Evolutionary conservation across 768 basidiomycete genomes (phyloP).

Genomic region (Pleurotus tuber-regium): DNA sequence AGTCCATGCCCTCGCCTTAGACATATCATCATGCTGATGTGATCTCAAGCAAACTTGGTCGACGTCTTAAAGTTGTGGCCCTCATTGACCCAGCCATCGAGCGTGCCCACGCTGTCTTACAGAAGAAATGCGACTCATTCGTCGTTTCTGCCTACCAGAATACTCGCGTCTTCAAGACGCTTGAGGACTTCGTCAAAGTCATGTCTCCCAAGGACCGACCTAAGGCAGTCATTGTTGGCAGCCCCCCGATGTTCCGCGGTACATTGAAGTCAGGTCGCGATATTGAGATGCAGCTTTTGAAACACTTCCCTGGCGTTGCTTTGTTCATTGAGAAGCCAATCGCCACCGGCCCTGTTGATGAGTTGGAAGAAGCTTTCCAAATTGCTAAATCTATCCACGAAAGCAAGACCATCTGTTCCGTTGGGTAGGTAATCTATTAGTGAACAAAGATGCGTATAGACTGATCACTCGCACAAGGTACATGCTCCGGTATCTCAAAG

Average conservation of each 20-base stretch:
- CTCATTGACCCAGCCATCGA: constrained; percentile 89
- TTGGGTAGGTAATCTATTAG: constrained; percentile 59
- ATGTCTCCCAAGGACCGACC: constrained; percentile 65
- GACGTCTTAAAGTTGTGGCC: constrained; percentile 92
- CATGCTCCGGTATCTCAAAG: constrained; percentile 92
- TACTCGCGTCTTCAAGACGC: constrained; percentile 79
- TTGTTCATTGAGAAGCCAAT: constrained; percentile 94
- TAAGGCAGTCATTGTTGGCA: constrained; percentile 84
- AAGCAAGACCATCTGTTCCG: constrained; percentile 76
- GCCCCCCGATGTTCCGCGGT: constrained; percentile 93
- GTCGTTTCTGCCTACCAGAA: constrained; percentile 91
- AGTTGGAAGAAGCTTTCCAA: constrained; percentile 65
- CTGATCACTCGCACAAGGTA: constrained; percentile 46
- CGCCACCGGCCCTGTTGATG: constrained; percentile 71
- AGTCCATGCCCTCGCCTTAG: constrained; percentile 20
- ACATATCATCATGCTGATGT: constrained; percentile 6
- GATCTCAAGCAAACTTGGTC: constrained; percentile 79
- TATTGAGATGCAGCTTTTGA: constrained; percentile 84
- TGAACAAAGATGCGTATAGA: background rate
- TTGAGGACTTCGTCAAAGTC: constrained; percentile 76
- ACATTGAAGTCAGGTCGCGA: constrained; percentile 72
- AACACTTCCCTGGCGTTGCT: constrained; percentile 83
- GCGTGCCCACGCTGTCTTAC: constrained; percentile 75
- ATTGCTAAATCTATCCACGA: constrained; percentile 73
- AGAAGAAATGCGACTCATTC: constrained; percentile 90